Conservation (phyloP, 306 rosid genomes). For the Abrus pulchellus region DNA sequence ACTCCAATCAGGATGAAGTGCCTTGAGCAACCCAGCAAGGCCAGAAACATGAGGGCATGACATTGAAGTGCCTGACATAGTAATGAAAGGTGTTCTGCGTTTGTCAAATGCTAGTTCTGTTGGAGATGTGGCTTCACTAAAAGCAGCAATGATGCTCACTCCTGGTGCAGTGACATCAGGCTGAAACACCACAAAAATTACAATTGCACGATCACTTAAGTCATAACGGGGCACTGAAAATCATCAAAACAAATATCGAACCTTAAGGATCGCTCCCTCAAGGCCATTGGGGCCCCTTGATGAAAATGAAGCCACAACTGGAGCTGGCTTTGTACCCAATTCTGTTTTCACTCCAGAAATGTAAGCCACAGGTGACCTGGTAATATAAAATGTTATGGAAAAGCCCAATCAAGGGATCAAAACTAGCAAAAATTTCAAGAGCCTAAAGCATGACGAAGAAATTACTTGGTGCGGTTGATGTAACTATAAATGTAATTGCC, state of each 20-base stretch:
- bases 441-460: neutral
- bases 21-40: constrained; percentile 58
- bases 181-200: constrained; percentile 31
- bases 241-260: constrained; percentile 16
- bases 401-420: neutral
- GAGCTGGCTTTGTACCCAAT: constrained; percentile 58
- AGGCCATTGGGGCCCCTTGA: constrained; percentile 73
- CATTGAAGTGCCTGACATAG: constrained; percentile 56
- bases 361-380: constrained; percentile 64
- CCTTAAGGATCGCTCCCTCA: constrained; percentile 71
- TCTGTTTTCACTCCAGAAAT: constrained; percentile 55
- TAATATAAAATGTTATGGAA: neutral
- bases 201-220: neutral
- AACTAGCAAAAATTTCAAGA: neutral
- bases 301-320: constrained; percentile 72
- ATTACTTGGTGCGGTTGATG: constrained; percentile 62
- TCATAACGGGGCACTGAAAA: neutral
- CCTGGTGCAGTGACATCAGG: constrained; percentile 69
- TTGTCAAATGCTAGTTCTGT: neutral
- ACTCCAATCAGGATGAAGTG: constrained; percentile 70
- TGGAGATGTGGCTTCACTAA: constrained; percentile 16
- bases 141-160: constrained; percentile 57
- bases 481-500: constrained; percentile 57
- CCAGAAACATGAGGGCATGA: constrained; percentile 76
- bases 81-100: constrained; percentile 31